A percentile compares a stretch with the other conserved stretches of the same genome.
Evolutionary conservation across 768 basidiomycete genomes (phyloP).

Genomic region (Amanita phalloides): DNA sequence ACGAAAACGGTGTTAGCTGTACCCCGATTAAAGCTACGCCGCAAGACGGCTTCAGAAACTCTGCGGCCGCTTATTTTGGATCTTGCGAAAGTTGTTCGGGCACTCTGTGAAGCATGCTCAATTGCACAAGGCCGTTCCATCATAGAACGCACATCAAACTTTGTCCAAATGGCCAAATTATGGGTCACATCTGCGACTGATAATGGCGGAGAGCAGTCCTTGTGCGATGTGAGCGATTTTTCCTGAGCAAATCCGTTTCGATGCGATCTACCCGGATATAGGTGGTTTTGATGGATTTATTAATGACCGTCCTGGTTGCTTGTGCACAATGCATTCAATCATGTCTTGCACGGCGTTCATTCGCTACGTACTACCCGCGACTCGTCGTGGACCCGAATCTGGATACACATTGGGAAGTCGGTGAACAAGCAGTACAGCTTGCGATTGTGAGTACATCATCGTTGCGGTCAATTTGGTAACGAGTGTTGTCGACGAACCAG

Average conservation of each 20-base stretch:
- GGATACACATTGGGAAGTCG: slow-evolving; percentile 26
- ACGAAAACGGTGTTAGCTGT: slow-evolving; percentile 23
- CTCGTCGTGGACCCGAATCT: slow-evolving; percentile 23
- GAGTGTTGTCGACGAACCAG: slow-evolving; percentile 14
- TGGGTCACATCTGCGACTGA: slow-evolving; percentile 20
- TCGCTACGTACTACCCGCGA: slow-evolving; percentile 34
- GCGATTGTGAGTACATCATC: slow-evolving; percentile 26
- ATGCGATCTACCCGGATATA: slow-evolving; percentile 5
- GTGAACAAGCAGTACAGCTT: slow-evolving; percentile 22
- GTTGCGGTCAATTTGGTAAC: neutral
- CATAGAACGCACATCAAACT: slow-evolving; percentile 17
- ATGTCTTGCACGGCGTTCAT: slow-evolving; percentile 34
- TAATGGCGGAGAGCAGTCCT: slow-evolving; percentile 13
- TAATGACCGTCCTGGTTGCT: slow-evolving; percentile 15
- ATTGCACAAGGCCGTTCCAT: slow-evolving; percentile 22
- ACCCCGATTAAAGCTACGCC: slow-evolving; percentile 31
- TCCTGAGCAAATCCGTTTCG: neutral
- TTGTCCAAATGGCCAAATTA: slow-evolving; percentile 14
- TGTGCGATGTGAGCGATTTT: slow-evolving; percentile 18
- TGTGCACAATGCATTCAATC: slow-evolving; percentile 29
- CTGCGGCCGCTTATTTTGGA: slow-evolving; percentile 29
- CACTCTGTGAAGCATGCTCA: slow-evolving; percentile 15
- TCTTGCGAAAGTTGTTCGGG: slow-evolving; percentile 19
- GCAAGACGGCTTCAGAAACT: slow-evolving; percentile 30
- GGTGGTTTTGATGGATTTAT: slow-evolving; percentile 12